Percentiles rank a stretch among this genome's conserved stretches.
These are phyloP conservation scores for Zalaria obscura DNA, from an alignment of 2,329 filamentous ascomycete genomes.

Conservation along the genomic window DNA sequence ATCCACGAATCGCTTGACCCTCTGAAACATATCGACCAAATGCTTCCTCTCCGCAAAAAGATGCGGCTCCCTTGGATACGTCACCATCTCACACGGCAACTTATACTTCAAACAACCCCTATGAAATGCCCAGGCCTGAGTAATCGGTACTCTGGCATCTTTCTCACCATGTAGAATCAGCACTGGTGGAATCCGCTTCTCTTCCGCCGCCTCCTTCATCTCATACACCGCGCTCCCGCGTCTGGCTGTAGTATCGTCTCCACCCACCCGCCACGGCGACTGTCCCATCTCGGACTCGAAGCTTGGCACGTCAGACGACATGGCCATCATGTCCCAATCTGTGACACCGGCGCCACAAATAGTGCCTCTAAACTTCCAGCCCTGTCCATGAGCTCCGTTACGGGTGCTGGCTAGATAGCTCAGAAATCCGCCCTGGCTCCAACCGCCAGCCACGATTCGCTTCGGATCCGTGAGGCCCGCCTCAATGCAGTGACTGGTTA, in stretches of 20 bases:
- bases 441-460: conserved; percentile 22
- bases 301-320: conserved; percentile 18
- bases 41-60: conserved; percentile 16
- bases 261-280: conserved; percentile 14
- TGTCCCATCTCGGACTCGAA: conserved; percentile 13
- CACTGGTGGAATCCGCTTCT: conserved; percentile 15
- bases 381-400: conserved; percentile 18
- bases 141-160: conserved; percentile 19
- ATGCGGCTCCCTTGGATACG: conserved; percentile 21
- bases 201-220: conserved; percentile 11
- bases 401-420: conserved; percentile 22
- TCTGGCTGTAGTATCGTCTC: conserved; percentile 8
- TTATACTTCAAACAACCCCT: conserved; percentile 14
- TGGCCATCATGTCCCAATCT: conserved; percentile 21
- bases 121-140: conserved; percentile 20
- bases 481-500: conserved; percentile 20
- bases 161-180: conserved; percentile 21
- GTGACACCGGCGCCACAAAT: conserved; percentile 23
- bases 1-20: conserved; percentile 11
- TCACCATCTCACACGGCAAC: conserved; percentile 19
- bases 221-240: conserved; percentile 17
- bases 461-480: conserved; percentile 17
- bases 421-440: conserved; percentile 25
- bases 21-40: conserved; percentile 13
- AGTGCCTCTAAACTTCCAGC: conserved; percentile 22